Evolutionary conservation across 2,329 filamentous ascomycete genomes (phyloP).

Genomic region (Fusarium staphyleae): DNA sequence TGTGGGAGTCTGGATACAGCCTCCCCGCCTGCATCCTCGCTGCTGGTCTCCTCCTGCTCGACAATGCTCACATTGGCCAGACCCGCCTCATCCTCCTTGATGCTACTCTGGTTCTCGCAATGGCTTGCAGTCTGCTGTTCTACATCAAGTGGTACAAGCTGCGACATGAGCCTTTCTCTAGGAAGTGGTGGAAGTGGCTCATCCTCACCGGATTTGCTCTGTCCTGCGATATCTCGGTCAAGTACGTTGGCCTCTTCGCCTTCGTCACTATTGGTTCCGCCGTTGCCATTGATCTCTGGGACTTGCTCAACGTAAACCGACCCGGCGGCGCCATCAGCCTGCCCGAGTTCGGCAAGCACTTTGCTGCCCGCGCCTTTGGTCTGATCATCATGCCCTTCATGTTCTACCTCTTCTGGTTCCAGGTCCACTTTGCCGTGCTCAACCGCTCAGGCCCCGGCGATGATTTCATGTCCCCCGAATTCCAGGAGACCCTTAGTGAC

Average conservation of each 20-base stretch:
- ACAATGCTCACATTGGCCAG: conserved; percentile 98
- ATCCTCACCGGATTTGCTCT: conserved; percentile 92
- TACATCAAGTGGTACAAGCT: conserved; percentile 99
- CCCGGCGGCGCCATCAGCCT: conserved; percentile 81
- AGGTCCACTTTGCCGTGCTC: conserved; percentile 95
- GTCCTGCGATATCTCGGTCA: conserved; percentile 97
- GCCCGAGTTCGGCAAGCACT: conserved; percentile 85
- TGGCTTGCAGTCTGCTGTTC: conserved; percentile 91
- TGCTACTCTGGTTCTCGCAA: conserved; percentile 91
- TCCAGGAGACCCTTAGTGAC: conserved; percentile 96
- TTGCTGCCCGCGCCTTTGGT: conserved; percentile 83
- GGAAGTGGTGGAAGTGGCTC: conserved; percentile 99
- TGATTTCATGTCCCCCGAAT: conserved; percentile 98
- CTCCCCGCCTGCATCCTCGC: conserved; percentile 90
- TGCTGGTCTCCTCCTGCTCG: conserved; percentile 85
- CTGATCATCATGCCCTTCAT: conserved; percentile 92
- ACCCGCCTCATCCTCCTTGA: conserved; percentile 94
- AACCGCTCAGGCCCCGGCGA: conserved; percentile 90
- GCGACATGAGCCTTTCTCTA: conserved; percentile 84
- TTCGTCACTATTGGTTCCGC: conserved; percentile 97
- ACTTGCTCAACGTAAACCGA: conserved; percentile 87
- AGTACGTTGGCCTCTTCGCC: conserved; percentile 96
- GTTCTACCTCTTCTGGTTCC: conserved; percentile 99
- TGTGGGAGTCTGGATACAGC: conserved; percentile 99
- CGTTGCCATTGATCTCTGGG: conserved; percentile 94